These are phyloP conservation scores for Aspergillus sp. DNA, from an alignment of 2,329 filamentous ascomycete genomes.

Conservation along the genomic window DNA sequence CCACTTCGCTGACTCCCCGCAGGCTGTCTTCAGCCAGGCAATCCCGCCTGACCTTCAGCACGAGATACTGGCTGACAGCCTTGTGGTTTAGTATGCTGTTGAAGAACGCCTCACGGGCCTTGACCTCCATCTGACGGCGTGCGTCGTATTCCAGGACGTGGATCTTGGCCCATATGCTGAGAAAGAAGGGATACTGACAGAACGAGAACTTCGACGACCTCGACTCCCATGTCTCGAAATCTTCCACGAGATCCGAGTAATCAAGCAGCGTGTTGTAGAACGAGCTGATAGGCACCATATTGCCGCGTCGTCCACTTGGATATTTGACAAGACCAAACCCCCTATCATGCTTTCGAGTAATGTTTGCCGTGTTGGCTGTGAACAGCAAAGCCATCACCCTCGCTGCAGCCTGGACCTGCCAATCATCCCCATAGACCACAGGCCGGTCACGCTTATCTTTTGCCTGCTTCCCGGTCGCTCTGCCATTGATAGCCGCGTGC, in stretches of 20 bases:
- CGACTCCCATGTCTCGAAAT: constrained; percentile 82
- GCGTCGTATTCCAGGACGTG: constrained; percentile 83
- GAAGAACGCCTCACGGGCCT: constrained; percentile 82
- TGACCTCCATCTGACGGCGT: constrained; percentile 77
- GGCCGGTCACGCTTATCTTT: constrained; percentile 44
- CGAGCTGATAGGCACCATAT: constrained; percentile 67
- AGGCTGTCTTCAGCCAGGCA: constrained; percentile 85
- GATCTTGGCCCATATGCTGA: constrained; percentile 89
- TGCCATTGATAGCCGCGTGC: constrained; percentile 61
- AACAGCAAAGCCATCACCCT: constrained; percentile 74
- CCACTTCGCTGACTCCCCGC: constrained; percentile 71
- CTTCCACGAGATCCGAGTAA: constrained; percentile 71
- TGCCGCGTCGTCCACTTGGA: constrained; percentile 45
- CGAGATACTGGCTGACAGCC: constrained; percentile 65
- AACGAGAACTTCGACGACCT: constrained; percentile 69
- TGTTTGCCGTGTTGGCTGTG: constrained; percentile 60
- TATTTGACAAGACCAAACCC: constrained; percentile 22
- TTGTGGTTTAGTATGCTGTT: constrained; percentile 72
- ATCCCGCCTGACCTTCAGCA: constrained; percentile 68
- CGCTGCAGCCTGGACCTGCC: constrained; percentile 76
- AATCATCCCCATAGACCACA: constrained; percentile 67
- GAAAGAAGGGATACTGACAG: constrained; percentile 83
- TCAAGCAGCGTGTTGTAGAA: constrained; percentile 86
- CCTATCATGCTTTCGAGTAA: constrained; percentile 31
- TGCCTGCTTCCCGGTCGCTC: constrained; percentile 41